Conservation (phyloP, 2,329 filamentous ascomycete genomes). For the Chaetomiaceae sp. region DNA sequence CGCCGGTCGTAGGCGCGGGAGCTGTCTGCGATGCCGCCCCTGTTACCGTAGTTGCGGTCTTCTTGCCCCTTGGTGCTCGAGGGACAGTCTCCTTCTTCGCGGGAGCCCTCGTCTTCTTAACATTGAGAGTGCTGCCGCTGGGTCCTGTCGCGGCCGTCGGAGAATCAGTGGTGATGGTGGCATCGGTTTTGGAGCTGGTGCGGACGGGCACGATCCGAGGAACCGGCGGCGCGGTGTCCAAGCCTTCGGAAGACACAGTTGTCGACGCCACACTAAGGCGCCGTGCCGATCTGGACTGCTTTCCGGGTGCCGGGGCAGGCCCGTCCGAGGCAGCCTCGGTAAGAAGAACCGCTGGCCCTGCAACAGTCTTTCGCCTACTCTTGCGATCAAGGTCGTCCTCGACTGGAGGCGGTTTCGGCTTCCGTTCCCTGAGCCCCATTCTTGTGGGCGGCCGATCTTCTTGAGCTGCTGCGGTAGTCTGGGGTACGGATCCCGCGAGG, state of each 20-base stretch:
- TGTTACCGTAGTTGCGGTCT: conserved; percentile 27
- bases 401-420: conserved; percentile 50
- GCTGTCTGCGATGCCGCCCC: conserved; percentile 15
- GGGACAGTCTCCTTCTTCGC: conserved; percentile 40
- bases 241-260: conserved; percentile 28
- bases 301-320: conserved; percentile 27
- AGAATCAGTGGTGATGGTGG: conserved; percentile 40
- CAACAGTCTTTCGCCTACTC: conserved; percentile 59
- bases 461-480: conserved; percentile 15
- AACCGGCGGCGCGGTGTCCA: conserved; percentile 22
- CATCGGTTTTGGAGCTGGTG: conserved; percentile 34
- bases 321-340: conserved; percentile 34
- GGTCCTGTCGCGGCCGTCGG: conserved; percentile 39
- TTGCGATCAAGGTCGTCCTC: conserved; percentile 41
- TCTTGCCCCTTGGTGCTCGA: conserved; percentile 35
- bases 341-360: conserved; percentile 45
- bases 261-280: conserved; percentile 48
- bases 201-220: conserved; percentile 17
- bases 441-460: conserved; percentile 47
- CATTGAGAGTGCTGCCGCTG: conserved; percentile 39
- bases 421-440: conserved; percentile 71
- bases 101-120: conserved; percentile 57
- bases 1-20: conserved; percentile 7
- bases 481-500: conserved; percentile 30
- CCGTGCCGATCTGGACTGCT: conserved; percentile 35